Evolutionary conservation across 129 eudicot genomes (phyloP), one percentile per base, ranked within the genome.

Genomic region (Helichrysum umbraculigerum): DNA sequence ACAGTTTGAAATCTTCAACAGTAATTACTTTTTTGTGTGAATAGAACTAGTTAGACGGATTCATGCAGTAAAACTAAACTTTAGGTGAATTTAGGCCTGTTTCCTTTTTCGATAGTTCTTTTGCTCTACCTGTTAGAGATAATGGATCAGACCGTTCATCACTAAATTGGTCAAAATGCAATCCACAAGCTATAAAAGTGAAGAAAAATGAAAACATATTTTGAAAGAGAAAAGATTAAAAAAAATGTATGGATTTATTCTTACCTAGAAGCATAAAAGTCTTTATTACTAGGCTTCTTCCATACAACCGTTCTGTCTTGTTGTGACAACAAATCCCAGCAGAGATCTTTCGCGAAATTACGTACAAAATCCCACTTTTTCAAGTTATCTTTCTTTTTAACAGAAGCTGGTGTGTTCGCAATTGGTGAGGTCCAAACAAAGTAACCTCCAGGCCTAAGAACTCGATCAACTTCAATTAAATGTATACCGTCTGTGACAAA

Each of bases 371-470:
- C 78, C 99, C 99, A 95, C 76, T 79, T 90, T 79, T 91, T 91
- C 59, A 86, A 84, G 79, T 80, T 89, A 66, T 65, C 94, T 86
- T 91, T 91, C 68, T 91, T 88, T 70, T 87, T 90, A 52, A 75
- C 69, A 28, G 86, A 83, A 37, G 82, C 78, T 74, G 86, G 96
- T 15, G 94, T 82, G 87, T 87, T 91, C 54, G 87, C 88, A 65
- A 95, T 61, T 61, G 92, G 92, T 50, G 97, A 90, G 68, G 99
- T 95, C 99, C 97, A 95, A 37, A 95, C 99, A 83, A 95, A 95
- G 76, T 95, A 95, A 78, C 97, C 99, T 67, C 99, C 99, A 52
- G 99, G 99, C 73, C 94, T 80, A 81, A 95, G 78, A 80, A 95
- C 81, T 71, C 99, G 83, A 85, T 95, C 97, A 50, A 89, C 97